phyloP scores from a whole-genome alignment of 129 eudicot species.

The Flaveria linearis region DNA sequence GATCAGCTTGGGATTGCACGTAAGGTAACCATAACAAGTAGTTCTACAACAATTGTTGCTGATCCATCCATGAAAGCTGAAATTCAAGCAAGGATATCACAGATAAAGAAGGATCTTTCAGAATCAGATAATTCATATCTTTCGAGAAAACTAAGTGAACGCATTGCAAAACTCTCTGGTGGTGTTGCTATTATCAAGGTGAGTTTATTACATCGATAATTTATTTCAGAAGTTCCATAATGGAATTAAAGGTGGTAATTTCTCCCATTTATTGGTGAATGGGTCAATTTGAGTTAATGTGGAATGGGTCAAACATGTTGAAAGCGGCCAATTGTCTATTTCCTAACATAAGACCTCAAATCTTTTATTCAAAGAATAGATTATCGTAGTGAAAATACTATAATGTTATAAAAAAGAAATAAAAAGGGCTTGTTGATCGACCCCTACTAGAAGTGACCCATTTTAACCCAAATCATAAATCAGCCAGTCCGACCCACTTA shows the following conservation, averaged over 20 bases:
- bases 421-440: background rate
- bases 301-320: background rate
- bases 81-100: slow-evolving; percentile 80
- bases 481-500: background rate
- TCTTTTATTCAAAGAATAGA: background rate
- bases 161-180: slow-evolving; percentile 89
- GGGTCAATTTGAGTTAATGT: background rate
- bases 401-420: too few relatives aligned
- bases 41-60: slow-evolving; percentile 76
- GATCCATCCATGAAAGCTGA: slow-evolving; percentile 78
- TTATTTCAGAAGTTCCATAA: background rate
- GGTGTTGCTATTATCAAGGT: slow-evolving; percentile 87
- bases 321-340: background rate
- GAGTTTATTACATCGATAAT: background rate
- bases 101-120: slow-evolving; percentile 85
- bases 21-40: slow-evolving; percentile 66
- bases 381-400: background rate
- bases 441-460: background rate
- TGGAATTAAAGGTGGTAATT: background rate
- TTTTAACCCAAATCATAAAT: background rate
- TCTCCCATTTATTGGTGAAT: background rate
- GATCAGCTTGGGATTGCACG: slow-evolving; percentile 92
- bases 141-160: slow-evolving; percentile 63
- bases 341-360: background rate
- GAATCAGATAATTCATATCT: slow-evolving; percentile 63